Conservation (phyloP, 208 protist species). For the Naegleria gruberi region DNA sequence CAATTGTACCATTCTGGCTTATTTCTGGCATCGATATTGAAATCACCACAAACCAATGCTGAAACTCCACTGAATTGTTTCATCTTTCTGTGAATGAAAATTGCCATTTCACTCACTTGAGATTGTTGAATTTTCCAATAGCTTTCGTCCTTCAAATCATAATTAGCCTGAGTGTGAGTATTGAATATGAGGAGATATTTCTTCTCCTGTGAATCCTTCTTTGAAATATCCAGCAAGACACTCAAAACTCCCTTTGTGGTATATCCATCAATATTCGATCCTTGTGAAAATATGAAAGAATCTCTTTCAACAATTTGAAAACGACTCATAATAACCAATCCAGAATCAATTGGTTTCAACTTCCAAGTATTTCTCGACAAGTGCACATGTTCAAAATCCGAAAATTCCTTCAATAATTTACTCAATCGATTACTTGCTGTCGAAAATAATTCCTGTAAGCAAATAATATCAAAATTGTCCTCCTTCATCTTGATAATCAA, state of each 20-base stretch:
- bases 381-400: neutral
- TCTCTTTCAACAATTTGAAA: neutral
- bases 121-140: neutral
- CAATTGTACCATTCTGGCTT: neutral
- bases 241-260: neutral
- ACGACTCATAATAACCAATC: neutral
- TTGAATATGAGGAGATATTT: neutral
- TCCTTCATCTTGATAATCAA: neutral
- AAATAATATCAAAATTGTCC: neutral
- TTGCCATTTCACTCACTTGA: neutral
- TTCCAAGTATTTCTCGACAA: neutral
- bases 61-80: neutral
- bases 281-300: neutral
- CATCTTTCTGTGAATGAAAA: neutral
- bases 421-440: neutral
- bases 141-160: neutral
- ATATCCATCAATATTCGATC: neutral
- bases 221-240: neutral
- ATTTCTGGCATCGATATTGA: slow-evolving; percentile 6
- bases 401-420: neutral
- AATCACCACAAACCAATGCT: neutral
- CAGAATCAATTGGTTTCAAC: neutral
- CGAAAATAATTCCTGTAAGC: neutral
- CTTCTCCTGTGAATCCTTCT: neutral
- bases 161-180: neutral